Conservation (phyloP, 164 flowering plant genomes). For the Aristolochia contorta region DNA sequence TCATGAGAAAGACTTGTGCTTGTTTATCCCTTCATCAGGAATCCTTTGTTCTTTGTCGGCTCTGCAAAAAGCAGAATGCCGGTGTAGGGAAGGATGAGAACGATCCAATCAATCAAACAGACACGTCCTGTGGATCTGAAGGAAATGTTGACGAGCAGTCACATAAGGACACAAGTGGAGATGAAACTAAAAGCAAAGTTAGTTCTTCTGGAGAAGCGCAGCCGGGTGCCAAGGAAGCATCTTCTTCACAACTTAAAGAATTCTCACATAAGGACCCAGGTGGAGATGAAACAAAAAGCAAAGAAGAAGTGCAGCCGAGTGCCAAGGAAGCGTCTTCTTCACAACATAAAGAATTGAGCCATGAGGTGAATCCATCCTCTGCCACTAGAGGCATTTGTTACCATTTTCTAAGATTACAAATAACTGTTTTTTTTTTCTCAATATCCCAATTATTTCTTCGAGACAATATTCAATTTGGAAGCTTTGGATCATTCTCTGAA, state of each 20-base stretch:
- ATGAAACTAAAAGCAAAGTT: neutral
- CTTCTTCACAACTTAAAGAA: neutral
- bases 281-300: neutral
- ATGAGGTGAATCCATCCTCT: too few species aligned
- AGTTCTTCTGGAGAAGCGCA: neutral
- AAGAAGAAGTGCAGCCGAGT: neutral
- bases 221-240: neutral
- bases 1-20: neutral
- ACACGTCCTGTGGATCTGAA: neutral
- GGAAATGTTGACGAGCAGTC: neutral
- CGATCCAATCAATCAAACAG: neutral
- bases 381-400: neutral
- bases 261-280: neutral
- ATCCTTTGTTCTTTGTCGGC: constrained; percentile 10
- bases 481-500: neutral
- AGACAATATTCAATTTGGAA: neutral
- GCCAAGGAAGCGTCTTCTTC: constrained; percentile 4
- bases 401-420: neutral
- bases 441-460: neutral
- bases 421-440: neutral
- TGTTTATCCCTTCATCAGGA: neutral
- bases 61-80: constrained; percentile 2
- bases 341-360: neutral
- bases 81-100: neutral
- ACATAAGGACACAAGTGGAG: neutral